phyloP scores from a whole-genome alignment of 768 basidiomycete genomes.

The Tulasnella sp. region DNA sequence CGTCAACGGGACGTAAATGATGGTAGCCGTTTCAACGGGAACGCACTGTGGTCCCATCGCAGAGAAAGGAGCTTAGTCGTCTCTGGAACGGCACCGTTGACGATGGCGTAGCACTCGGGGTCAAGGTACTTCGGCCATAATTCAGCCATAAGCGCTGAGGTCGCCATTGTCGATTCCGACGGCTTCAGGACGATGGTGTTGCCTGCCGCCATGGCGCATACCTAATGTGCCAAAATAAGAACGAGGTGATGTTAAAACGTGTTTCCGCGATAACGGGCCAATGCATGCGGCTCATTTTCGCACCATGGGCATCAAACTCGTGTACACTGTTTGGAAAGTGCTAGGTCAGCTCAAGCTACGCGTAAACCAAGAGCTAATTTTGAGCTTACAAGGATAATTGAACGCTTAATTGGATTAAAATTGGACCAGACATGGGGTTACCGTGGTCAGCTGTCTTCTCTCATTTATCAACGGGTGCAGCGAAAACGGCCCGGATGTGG shows the following conservation, averaged over 20 bases:
- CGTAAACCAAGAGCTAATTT: too few relatives aligned
- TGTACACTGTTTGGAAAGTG: not conserved
- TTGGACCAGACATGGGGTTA: not conserved
- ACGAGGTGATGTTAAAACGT: not conserved
- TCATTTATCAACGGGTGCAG: not conserved
- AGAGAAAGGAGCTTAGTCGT: slow-evolving; percentile 33
- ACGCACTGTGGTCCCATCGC: slow-evolving; percentile 13
- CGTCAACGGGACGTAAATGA: not conserved
- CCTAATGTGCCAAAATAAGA: slow-evolving; percentile 9
- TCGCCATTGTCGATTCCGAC: slow-evolving; percentile 52
- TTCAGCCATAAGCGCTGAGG: slow-evolving; percentile 48
- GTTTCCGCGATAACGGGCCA: not conserved
- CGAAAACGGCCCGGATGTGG: not conserved
- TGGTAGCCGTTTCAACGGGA: not conserved
- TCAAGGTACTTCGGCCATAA: slow-evolving; percentile 71
- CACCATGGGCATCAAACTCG: not conserved
- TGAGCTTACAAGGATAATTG: slow-evolving; percentile 3
- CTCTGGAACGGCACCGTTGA: slow-evolving; percentile 57
- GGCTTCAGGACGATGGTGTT: slow-evolving; percentile 63
- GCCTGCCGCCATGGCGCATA: slow-evolving; percentile 61
- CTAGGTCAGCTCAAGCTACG: not conserved
- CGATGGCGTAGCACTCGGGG: slow-evolving; percentile 46
- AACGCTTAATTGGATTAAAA: not conserved
- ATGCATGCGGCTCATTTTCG: not conserved
- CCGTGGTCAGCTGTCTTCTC: not conserved